Conservation (phyloP, 169 alveolate species). For the Eimeria zaria region DNA sequence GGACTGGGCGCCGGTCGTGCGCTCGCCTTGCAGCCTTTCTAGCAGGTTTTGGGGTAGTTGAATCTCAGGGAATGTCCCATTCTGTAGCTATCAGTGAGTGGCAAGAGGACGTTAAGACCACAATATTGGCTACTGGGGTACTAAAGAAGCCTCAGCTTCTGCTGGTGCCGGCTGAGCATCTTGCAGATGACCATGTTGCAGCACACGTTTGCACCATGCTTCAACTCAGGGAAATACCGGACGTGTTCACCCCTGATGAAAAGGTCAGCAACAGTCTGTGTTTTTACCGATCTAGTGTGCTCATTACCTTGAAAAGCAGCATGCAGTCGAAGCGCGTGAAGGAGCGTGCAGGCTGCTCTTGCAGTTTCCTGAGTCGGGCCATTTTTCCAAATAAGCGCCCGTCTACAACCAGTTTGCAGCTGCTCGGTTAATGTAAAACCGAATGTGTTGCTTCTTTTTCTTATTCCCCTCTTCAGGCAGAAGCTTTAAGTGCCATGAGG, state of each 20-base stretch:
- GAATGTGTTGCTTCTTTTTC: background rate
- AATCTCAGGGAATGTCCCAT: slow-evolving; percentile 94
- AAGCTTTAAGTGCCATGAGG: slow-evolving; percentile 45
- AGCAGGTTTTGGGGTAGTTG: slow-evolving; percentile 93
- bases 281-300: background rate
- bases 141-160: slow-evolving; percentile 96
- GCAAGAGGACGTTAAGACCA: slow-evolving; percentile 96
- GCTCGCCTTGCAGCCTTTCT: slow-evolving; percentile 97
- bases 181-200: slow-evolving; percentile 95
- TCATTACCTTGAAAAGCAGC: background rate
- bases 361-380: background rate
- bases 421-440: background rate
- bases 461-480: slow-evolving; percentile 48
- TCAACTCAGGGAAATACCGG: slow-evolving; percentile 97
- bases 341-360: background rate
- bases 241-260: slow-evolving; percentile 94
- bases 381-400: background rate
- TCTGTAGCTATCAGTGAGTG: slow-evolving; percentile 90
- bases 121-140: slow-evolving; percentile 95
- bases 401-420: background rate
- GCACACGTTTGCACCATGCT: slow-evolving; percentile 95
- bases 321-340: background rate
- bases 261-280: slow-evolving; percentile 74
- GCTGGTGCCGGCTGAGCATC: slow-evolving; percentile 78
- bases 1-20: slow-evolving; percentile 98